These are phyloP conservation scores for Alternaria incomplexa DNA, from an alignment of 2,329 filamentous ascomycete genomes.

Conservation along the genomic window DNA sequence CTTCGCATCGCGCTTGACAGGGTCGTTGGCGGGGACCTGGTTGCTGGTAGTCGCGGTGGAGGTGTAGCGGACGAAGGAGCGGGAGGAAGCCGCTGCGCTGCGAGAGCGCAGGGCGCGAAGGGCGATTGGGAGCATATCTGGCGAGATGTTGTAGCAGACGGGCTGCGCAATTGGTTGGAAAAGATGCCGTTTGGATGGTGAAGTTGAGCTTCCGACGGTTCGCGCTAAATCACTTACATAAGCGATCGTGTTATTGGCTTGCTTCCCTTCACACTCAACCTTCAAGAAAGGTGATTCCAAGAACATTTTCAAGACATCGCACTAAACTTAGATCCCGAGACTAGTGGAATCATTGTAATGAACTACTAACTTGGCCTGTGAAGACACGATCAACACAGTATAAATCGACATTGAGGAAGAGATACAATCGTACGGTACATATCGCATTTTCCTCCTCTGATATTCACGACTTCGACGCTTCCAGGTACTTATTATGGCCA, in stretches of 20 bases:
- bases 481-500: neutral
- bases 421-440: neutral
- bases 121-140: slow-evolving; percentile 33
- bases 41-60: slow-evolving; percentile 54
- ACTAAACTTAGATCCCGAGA: neutral
- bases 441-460: neutral
- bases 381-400: neutral
- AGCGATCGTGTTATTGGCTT: slow-evolving; percentile 10
- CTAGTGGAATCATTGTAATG: neutral
- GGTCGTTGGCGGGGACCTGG: slow-evolving; percentile 71
- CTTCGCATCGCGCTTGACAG: slow-evolving; percentile 56
- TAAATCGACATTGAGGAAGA: neutral
- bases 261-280: neutral
- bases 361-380: neutral
- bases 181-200: slow-evolving; percentile 5
- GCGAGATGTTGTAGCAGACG: slow-evolving; percentile 17
- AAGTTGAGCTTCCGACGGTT: slow-evolving; percentile 20
- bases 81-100: slow-evolving; percentile 21
- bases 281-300: neutral
- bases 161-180: slow-evolving; percentile 23
- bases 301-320: neutral
- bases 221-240: slow-evolving; percentile 17
- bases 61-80: slow-evolving; percentile 32
- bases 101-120: slow-evolving; percentile 40
- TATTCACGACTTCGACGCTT: neutral